These are phyloP conservation scores for Scheffersomyces amazonensis DNA, from an alignment of 805 yeast genomes.

Conservation along the genomic window DNA sequence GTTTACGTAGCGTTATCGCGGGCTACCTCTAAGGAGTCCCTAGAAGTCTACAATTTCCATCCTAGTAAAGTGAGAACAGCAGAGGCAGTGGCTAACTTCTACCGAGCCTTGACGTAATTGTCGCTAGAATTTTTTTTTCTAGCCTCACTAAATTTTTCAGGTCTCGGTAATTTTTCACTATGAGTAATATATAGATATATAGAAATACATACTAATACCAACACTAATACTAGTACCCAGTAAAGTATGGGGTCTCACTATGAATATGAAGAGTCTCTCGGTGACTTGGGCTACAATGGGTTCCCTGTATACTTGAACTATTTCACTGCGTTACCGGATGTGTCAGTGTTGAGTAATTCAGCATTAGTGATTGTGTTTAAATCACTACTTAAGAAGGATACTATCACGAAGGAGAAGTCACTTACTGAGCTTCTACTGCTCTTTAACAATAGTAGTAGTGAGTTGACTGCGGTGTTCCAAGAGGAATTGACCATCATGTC, in stretches of 20 bases:
- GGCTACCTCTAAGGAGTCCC: constrained; percentile 63
- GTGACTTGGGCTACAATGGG: constrained; percentile 30
- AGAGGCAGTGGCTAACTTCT: constrained; percentile 31
- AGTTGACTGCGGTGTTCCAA: constrained; percentile 12
- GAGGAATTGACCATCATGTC: constrained; percentile 57
- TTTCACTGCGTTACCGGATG: constrained; percentile 74
- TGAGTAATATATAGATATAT: too few species aligned
- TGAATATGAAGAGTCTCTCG: constrained; percentile 3
- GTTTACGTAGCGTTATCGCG: constrained; percentile 81
- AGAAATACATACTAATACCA: too few species aligned
- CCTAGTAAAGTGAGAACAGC: constrained; percentile 48
- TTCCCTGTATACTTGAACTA: constrained; percentile 67
- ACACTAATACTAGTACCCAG: too few species aligned
- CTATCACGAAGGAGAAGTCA: constrained; percentile 83
- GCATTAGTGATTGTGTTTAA: constrained; percentile 67
- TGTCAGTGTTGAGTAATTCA: constrained; percentile 31
- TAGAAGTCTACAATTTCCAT: constrained; percentile 66
- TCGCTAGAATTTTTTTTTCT: too few species aligned
- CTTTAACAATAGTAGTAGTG: constrained; percentile 24
- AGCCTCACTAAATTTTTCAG: too few species aligned
- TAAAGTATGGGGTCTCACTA: too few species aligned
- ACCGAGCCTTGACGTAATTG: too few species aligned
- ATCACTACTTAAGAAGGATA: constrained; percentile 72
- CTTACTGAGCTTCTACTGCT: constrained; percentile 47
- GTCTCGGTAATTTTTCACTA: too few species aligned